Base-by-base conservation (phyloP, 2,329 filamentous ascomycete genomes). In the Calonectria fujianensis region DNA sequence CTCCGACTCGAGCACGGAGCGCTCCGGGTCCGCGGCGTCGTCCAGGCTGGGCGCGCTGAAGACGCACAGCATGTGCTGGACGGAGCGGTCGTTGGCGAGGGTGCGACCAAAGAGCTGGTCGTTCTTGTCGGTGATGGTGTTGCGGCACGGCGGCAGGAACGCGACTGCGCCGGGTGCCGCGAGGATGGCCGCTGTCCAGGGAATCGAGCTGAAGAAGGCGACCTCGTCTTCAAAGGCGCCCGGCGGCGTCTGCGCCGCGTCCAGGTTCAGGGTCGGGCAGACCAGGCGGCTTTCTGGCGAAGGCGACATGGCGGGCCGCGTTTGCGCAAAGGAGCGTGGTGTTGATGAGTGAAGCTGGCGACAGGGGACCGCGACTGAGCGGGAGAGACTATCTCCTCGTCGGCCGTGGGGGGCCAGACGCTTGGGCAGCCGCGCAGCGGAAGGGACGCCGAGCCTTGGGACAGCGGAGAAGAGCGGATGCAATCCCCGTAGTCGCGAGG, bases 21-120 rank as follows among this genome's bases (percentile, higher is more conserved):
- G 77, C 4, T 59, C 35, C 2, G 82, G 74, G 63, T 84, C 78
- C 18, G 72, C 73, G 10, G 78, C 68, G 37, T 82, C 77, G 6
- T 74, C 50, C n/a, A 71, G 74, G 72, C 82, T 83, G 10, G 80
- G 76, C 1, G 79, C 77, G 57, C 77, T 79, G 73, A 86, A 83
- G 76, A 84, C 80, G 74, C 81, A 82, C 11, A 87, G 82, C 64
- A 86, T 82, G 72, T 86, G 82, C 0, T 73, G 73, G 6, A 87
- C 65, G 1, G 79, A 81, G 39, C 80, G 80, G 6, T 70, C 48
- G 9, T 75, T 78, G 20, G 81, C 79, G 20, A 87, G 82, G 1
- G 83, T 84, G 18, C 74, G 73, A 48, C 82, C 82, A 70, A 86
- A 81, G 72, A 86, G 78, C 35, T 85, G 84, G 52, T 86, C 84